A percentile compares a stretch with the other conserved stretches of the same genome.
These are phyloP conservation scores for Plasmodium cynomolgi DNA, from an alignment of 169 alveolate genomes.

Conservation along the genomic window DNA sequence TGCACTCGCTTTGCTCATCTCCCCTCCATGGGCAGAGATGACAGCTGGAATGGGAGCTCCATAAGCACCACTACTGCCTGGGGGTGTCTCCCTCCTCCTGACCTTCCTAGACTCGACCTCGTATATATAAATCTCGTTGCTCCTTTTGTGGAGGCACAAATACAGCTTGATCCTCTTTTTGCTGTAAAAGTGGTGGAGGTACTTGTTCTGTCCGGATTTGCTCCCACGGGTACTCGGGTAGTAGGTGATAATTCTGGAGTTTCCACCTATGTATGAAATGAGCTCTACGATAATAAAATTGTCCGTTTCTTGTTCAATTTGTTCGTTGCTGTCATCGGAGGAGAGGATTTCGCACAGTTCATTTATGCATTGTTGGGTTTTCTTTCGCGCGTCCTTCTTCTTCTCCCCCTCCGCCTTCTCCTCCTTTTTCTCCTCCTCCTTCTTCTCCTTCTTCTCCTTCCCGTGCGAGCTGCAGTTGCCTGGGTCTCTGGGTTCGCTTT, in stretches of 20 bases:
- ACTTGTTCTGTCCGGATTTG: conserved; percentile 55
- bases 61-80: not conserved
- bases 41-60: not conserved
- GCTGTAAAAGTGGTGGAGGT: conserved; percentile 61
- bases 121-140: conserved; percentile 57
- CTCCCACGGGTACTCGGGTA: conserved; percentile 52
- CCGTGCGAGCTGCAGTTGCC: not conserved
- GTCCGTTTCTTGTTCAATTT: conserved; percentile 3
- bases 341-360: conserved; percentile 56
- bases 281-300: conserved; percentile 67
- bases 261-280: conserved; percentile 67
- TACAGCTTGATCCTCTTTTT: conserved; percentile 52
- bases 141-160: conserved; percentile 40
- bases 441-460: not conserved
- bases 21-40: not conserved
- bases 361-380: not conserved
- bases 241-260: conserved; percentile 44
- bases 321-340: conserved; percentile 37
- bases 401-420: not conserved
- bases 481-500: not conserved
- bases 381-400: not conserved
- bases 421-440: not conserved
- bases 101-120: conserved; percentile 37
- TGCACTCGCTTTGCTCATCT: not conserved
- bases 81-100: not conserved